These are phyloP conservation scores for Plasmodium relictum DNA, from an alignment of 169 alveolate genomes.

Conservation along the genomic window DNA sequence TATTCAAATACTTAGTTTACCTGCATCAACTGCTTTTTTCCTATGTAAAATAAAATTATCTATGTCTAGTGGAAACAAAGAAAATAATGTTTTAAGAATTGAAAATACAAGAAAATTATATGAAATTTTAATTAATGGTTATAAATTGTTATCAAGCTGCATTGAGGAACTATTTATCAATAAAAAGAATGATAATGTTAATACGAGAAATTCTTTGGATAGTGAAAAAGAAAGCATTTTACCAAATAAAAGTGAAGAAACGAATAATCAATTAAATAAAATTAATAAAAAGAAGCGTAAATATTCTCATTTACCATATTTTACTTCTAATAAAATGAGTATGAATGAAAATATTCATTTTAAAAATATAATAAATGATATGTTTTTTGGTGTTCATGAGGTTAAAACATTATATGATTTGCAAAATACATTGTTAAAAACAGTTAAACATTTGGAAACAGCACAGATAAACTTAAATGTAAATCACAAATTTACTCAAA, in stretches of 20 bases:
- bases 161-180: slow-evolving; percentile 29
- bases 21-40: slow-evolving; percentile 64
- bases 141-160: slow-evolving; percentile 25
- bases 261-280: not conserved
- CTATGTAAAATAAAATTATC: slow-evolving; percentile 62
- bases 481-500: slow-evolving; percentile 55
- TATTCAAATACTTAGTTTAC: slow-evolving; percentile 34
- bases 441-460: slow-evolving; percentile 53
- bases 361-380: slow-evolving; percentile 26
- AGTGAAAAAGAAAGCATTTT: not conserved
- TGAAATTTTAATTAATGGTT: slow-evolving; percentile 26
- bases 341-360: slow-evolving; percentile 40
- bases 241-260: not conserved
- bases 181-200: not conserved
- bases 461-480: slow-evolving; percentile 51
- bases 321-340: slow-evolving; percentile 8
- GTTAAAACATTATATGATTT: slow-evolving; percentile 53
- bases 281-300: not conserved
- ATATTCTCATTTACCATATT: slow-evolving; percentile 47
- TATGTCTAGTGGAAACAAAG: slow-evolving; percentile 22
- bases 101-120: slow-evolving; percentile 40
- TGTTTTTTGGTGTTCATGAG: slow-evolving; percentile 69
- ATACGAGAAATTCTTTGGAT: not conserved
- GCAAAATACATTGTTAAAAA: slow-evolving; percentile 44
- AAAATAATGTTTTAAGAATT: slow-evolving; percentile 19